phyloP scores from a whole-genome alignment of 805 yeast species.

The Kuraishia molischiana region DNA sequence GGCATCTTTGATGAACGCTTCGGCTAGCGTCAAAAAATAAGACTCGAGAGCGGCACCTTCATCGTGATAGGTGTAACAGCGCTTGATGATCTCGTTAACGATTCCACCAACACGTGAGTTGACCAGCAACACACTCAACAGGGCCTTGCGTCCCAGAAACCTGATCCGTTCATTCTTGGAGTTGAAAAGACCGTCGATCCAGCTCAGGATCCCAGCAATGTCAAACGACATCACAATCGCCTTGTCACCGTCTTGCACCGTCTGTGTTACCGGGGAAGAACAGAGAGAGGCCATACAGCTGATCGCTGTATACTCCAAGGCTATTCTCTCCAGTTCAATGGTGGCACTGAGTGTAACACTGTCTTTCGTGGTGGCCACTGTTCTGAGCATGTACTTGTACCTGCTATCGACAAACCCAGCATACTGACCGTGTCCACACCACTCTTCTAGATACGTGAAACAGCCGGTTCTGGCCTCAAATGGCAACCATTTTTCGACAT shows the following conservation, averaged over 20 bases:
- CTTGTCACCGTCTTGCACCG: slow-evolving; percentile 34
- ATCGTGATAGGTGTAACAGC: slow-evolving; percentile 55
- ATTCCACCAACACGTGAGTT: slow-evolving; percentile 48
- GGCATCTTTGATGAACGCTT: slow-evolving; percentile 43
- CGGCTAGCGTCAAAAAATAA: slow-evolving; percentile 66
- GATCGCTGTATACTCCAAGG: slow-evolving; percentile 59
- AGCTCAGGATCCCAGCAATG: slow-evolving; percentile 52
- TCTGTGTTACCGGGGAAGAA: slow-evolving; percentile 52
- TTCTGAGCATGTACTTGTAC: slow-evolving; percentile 45
- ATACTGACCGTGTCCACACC: slow-evolving; percentile 88
- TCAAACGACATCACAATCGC: slow-evolving; percentile 59
- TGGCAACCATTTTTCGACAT: slow-evolving; percentile 56
- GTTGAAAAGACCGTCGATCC: slow-evolving; percentile 71
- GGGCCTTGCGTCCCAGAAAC: slow-evolving; percentile 59
- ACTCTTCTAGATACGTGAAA: slow-evolving; percentile 74
- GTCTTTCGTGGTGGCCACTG: slow-evolving; percentile 23
- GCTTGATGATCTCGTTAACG: slow-evolving; percentile 50
- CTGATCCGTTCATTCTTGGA: slow-evolving; percentile 48
- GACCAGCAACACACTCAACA: slow-evolving; percentile 52
- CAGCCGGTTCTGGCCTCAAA: slow-evolving; percentile 80
- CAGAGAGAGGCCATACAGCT: slow-evolving; percentile 81
- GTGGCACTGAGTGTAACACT: slow-evolving; percentile 55
- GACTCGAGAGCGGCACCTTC: slow-evolving; percentile 44
- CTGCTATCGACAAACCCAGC: slow-evolving; percentile 54
- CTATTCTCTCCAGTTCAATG: slow-evolving; percentile 68